Evolutionary conservation across 225 moss, liverwort and hornwort species (phyloP), one percentile per base, ranked within the genome.

Genomic region (Antitrichia curtipendula): DNA sequence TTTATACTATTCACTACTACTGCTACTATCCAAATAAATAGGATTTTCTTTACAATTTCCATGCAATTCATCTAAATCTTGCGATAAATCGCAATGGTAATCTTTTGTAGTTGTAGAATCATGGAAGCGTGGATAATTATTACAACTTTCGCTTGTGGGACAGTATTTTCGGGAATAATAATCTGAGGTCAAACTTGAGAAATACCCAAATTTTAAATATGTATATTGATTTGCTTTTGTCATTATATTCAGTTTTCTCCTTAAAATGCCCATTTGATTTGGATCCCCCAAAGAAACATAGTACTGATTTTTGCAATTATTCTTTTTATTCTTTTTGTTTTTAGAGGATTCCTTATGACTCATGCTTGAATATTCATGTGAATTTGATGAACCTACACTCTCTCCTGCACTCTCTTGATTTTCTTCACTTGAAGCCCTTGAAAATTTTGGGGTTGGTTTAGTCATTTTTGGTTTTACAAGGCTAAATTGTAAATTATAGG

Each of bases 71-170:
- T 76, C 40, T 1, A 52, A 15, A 21, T 22, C 49, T 52, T 85
- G 9, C 5, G 7, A 62, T 19, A 4, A 49, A 25, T 29, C 0
- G 5, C 29, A 10, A 14, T 6, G 1, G 29, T 1, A 6, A 75
- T 19, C 5, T n/a, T n/a, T 49, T 49, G 0, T 7, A 49, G 0
- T 2, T 12, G 4, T 14, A 2, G 24, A 74, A 61, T 28, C 7
- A 16, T 34, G 2, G 6, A 43, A 47, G 6, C 19, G 49, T 12
- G 41, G 16, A 70, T 10, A 8, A 10, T 2, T 70, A 22, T 28
- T 43, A 56, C 31, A 28, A 53, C 53, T 82, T 40, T 19, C 23
- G 8, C 6, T 59, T 47, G 73, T 18, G 47, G 45, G 40, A 72
- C 1, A 57, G 1, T 21, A 52, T 3, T 14, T 52, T 36, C 0